Percentiles rank a stretch among this genome's conserved stretches.
Evolutionary conservation across 805 yeast species (phyloP).

Genomic region (Wickerhamomyces chambardii): DNA sequence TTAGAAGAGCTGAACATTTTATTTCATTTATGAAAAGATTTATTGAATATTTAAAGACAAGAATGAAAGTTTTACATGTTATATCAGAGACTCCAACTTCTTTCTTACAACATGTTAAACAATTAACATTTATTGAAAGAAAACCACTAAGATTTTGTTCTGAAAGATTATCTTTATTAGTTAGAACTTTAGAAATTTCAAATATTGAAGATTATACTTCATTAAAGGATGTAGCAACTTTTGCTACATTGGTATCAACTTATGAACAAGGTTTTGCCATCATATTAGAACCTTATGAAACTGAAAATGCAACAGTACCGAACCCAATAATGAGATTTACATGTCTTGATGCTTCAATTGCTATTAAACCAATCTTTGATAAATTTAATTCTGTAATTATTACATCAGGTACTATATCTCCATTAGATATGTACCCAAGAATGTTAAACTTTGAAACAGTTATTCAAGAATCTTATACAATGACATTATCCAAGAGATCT

Average conservation of each 20-base stretch:
- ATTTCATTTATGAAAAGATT: slow-evolving; percentile 87
- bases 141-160: slow-evolving; percentile 91
- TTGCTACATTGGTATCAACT: slow-evolving; percentile 93
- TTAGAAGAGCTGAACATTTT: slow-evolving; percentile 94
- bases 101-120: slow-evolving; percentile 87
- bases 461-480: slow-evolving; percentile 88
- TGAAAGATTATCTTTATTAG: slow-evolving; percentile 81
- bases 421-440: slow-evolving; percentile 96
- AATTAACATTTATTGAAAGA: slow-evolving; percentile 82
- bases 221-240: slow-evolving; percentile 89
- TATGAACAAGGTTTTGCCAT: slow-evolving; percentile 90
- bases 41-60: slow-evolving; percentile 88
- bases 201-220: slow-evolving; percentile 92
- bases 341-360: slow-evolving; percentile 95
- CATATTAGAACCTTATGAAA: slow-evolving; percentile 92
- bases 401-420: slow-evolving; percentile 97
- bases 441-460: slow-evolving; percentile 94
- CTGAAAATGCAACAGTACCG: slow-evolving; percentile 90
- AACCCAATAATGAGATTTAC: slow-evolving; percentile 91
- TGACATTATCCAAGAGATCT: slow-evolving; percentile 89
- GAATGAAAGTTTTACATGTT: slow-evolving; percentile 97
- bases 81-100: slow-evolving; percentile 97
- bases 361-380: slow-evolving; percentile 95
- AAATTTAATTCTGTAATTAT: slow-evolving; percentile 87
- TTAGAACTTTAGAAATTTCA: slow-evolving; percentile 77